Evolutionary conservation across 2,329 filamentous ascomycete genomes (phyloP), one percentile per base, ranked within the genome.

Genomic region (Lasiodiplodia gonubiensis): DNA sequence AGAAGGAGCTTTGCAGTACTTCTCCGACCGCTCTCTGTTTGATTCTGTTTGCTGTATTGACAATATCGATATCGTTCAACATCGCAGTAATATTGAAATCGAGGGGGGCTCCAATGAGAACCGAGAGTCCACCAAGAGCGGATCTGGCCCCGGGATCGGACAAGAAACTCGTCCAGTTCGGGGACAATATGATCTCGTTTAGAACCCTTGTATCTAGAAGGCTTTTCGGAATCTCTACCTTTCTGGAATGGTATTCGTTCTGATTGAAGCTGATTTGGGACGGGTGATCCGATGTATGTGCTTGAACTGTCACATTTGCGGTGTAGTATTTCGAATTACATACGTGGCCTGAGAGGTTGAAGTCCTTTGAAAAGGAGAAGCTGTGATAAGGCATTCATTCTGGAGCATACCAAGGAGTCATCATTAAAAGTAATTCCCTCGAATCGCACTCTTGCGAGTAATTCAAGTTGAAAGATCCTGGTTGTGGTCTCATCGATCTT

Each of bases 1-100:
- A 42, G 2, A 73, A 30, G 5, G 71, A 55, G 12, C 70, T 68
- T n/a, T 67, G 69, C 2, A 73, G 16, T 2, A 46, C 59, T 42
- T 74, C 71, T 18, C 64, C 68, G 8, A 72, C 70, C 21, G 72
- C 68, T 3, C 72, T 69, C 14, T 71, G 69, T 55, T 72, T 74
- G n/a, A 71, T 55, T 27, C 51, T 66, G 12, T 48, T 64, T n/a
- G 70, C 70, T 25, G 48, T 23, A 11, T 10, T 25, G 4, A 54
- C 27, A 10, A 35, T 16, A 4, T 18, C 27, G 4, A 16, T 6
- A 11, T 54, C 52, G 11, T 30, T 25, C 11, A 54, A 18, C 27
- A 54, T 54, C 16, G 11, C 30, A 6, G 14, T 16, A 12, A 42
- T 18, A 18, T 42, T 16, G 7, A 42, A 42, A 18, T 42, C 18